Percentiles rank a stretch among this genome's conserved stretches.
These are phyloP conservation scores for Pseudotsuga menziesii DNA, from an alignment of 75 land plant genomes.

Conservation along the genomic window DNA sequence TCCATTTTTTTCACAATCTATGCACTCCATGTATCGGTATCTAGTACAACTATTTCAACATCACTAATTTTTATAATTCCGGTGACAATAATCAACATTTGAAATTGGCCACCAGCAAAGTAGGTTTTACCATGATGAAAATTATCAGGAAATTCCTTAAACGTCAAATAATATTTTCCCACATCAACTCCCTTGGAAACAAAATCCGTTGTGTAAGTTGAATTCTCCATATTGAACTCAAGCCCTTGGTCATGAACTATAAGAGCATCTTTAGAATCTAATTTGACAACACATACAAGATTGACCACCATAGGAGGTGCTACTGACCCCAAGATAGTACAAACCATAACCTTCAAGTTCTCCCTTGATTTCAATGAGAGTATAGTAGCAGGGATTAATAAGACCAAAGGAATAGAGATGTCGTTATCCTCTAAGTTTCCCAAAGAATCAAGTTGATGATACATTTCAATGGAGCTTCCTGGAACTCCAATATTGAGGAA, in stretches of 20 bases:
- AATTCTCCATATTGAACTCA: slow-evolving; percentile 25
- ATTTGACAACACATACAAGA: slow-evolving; percentile 30
- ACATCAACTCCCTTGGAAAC: slow-evolving; percentile 42
- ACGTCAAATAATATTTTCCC: slow-evolving; percentile 56
- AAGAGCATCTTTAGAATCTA: slow-evolving; percentile 29
- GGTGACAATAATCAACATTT: slow-evolving; percentile 38
- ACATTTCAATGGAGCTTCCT: too few species aligned
- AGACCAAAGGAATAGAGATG: slow-evolving; percentile 47
- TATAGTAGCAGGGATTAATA: slow-evolving; percentile 52
- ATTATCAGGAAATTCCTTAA: slow-evolving; percentile 59
- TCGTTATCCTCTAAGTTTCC: slow-evolving; percentile 54
- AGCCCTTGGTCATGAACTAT: slow-evolving; percentile 46
- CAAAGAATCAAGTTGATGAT: slow-evolving; percentile 17
- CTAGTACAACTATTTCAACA: slow-evolving; percentile 64
- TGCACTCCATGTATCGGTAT: slow-evolving; percentile 59
- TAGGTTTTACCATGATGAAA: slow-evolving; percentile 27
- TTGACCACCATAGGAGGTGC: slow-evolving; percentile 56
- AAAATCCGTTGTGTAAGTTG: slow-evolving; percentile 30
- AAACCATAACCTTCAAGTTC: slow-evolving; percentile 42
- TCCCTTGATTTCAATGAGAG: slow-evolving; percentile 55
- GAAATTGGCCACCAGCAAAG: slow-evolving; percentile 38
- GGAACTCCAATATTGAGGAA: too few species aligned
- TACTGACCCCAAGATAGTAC: slow-evolving; percentile 52
- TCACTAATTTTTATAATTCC: slow-evolving; percentile 51
- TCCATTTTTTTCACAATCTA: slow-evolving; percentile 40